Evolutionary conservation across 345 rosid genomes (phyloP).

Genomic region (Cardamine chenopodiifolia): DNA sequence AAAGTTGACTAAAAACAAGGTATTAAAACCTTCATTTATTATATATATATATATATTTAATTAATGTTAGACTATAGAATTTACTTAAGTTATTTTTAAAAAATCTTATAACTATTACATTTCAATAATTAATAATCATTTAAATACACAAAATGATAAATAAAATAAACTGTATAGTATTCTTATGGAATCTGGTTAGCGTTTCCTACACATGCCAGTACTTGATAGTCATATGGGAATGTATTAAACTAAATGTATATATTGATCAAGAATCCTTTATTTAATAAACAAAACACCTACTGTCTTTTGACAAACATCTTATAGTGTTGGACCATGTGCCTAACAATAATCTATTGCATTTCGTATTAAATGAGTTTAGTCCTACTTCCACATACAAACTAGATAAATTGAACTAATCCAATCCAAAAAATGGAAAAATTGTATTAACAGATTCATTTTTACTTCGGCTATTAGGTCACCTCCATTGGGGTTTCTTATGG

Average conservation of each 20-base stretch:
- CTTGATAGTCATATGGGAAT: constrained; percentile 35
- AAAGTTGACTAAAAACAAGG: background rate
- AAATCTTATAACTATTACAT: background rate
- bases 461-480: background rate
- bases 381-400: constrained; percentile 2
- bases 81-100: background rate
- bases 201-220: constrained; percentile 32
- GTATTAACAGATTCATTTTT: background rate
- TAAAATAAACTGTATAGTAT: constrained; percentile 2
- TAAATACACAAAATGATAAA: background rate
- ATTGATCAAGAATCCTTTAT: constrained; percentile 26
- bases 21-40: background rate
- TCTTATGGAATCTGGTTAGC: constrained; percentile 9
- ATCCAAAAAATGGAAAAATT: background rate
- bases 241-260: constrained; percentile 29
- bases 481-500: too few relatives aligned
- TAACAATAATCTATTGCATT: constrained; percentile 32
- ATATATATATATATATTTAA: background rate
- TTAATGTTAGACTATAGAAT: background rate
- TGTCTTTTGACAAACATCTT: constrained; percentile 45
- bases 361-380: constrained; percentile 11
- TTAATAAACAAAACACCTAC: constrained; percentile 33
- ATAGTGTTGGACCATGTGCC: constrained; percentile 54
- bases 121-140: background rate
- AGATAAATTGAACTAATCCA: constrained; percentile 2